phyloP scores from a whole-genome alignment of 2,329 filamentous ascomycete species.

The Didymella exigua region DNA sequence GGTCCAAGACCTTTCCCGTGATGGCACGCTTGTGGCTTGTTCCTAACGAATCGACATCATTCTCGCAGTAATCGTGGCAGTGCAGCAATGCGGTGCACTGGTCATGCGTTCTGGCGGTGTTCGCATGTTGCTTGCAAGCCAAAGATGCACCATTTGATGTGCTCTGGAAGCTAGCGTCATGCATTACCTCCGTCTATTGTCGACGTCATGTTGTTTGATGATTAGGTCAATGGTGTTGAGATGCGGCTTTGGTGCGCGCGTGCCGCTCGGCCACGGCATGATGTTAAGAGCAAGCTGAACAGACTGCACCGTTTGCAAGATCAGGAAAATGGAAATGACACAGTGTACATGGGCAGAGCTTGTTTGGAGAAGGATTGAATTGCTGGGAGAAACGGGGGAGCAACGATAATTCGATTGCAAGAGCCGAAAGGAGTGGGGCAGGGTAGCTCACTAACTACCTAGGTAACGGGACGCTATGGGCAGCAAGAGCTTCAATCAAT shows the following conservation, averaged over 20 bases:
- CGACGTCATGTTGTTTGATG: slow-evolving; percentile 5
- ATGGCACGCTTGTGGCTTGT: slow-evolving; percentile 14
- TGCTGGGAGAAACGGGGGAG: not conserved
- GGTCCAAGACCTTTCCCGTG: slow-evolving; percentile 15
- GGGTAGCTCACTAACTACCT: too few relatives aligned
- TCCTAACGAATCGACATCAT: slow-evolving; percentile 11
- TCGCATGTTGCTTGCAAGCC: slow-evolving; percentile 7
- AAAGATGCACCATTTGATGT: not conserved
- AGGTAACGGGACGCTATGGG: too few relatives aligned
- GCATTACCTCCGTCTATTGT: not conserved
- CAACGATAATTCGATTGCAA: not conserved
- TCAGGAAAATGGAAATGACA: not conserved
- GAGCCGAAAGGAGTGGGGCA: not conserved
- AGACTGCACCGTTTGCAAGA: not conserved
- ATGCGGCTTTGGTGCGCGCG: not conserved
- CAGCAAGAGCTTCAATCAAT: too few relatives aligned
- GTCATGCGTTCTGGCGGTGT: slow-evolving; percentile 19
- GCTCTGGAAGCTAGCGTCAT: not conserved
- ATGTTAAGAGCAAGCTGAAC: too few relatives aligned
- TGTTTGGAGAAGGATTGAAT: not conserved
- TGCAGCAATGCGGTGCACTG: slow-evolving; percentile 15
- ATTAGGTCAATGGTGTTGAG: slow-evolving; percentile 2
- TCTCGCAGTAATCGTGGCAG: slow-evolving; percentile 7
- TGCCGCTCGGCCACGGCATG: not conserved
- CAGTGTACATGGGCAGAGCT: not conserved